Evolutionary conservation across 768 basidiomycete genomes (phyloP).

Genomic region (Lanmaoa pseudosensibilis): DNA sequence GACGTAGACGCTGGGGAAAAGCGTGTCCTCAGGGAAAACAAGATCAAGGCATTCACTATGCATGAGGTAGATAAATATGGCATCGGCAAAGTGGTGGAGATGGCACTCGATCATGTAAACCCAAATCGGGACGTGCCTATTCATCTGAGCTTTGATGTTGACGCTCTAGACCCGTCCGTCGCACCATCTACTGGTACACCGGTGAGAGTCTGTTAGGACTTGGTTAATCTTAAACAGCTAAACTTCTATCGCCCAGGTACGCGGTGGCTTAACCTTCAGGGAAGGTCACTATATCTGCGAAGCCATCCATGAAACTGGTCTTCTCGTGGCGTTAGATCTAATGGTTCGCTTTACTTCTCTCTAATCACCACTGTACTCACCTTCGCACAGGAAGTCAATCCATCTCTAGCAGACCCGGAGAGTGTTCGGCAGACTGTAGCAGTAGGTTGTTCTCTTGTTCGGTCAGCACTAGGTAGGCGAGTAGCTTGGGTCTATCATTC

Average conservation of each 20-base stretch:
- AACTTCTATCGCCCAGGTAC: conserved; percentile 49
- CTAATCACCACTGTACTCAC: conserved; percentile 6
- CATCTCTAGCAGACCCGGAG: conserved; percentile 75
- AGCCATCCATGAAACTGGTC: conserved; percentile 87
- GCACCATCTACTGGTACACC: conserved; percentile 97
- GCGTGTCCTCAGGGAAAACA: conserved; percentile 73
- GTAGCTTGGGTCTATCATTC: neutral
- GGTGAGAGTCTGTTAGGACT: conserved; percentile 40
- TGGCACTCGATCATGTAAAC: conserved; percentile 95
- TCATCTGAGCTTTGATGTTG: conserved; percentile 96
- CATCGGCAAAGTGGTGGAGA: conserved; percentile 92
- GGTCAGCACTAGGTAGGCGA: conserved; percentile 74
- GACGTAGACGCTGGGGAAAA: conserved; percentile 92
- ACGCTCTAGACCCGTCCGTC: conserved; percentile 90
- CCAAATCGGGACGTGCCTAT: conserved; percentile 80
- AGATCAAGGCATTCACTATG: conserved; percentile 89
- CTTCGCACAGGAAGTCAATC: conserved; percentile 83
- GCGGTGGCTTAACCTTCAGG: conserved; percentile 93
- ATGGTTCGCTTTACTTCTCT: conserved; percentile 59
- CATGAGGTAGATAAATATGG: conserved; percentile 87
- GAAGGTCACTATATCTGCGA: conserved; percentile 99
- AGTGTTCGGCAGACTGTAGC: conserved; percentile 87
- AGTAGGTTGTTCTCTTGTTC: conserved; percentile 82
- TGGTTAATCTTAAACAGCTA: neutral
- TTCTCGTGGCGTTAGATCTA: conserved; percentile 88